Base-by-base conservation (phyloP, 2,329 filamentous ascomycete species). In the Pseudopyricularia cyperi region DNA sequence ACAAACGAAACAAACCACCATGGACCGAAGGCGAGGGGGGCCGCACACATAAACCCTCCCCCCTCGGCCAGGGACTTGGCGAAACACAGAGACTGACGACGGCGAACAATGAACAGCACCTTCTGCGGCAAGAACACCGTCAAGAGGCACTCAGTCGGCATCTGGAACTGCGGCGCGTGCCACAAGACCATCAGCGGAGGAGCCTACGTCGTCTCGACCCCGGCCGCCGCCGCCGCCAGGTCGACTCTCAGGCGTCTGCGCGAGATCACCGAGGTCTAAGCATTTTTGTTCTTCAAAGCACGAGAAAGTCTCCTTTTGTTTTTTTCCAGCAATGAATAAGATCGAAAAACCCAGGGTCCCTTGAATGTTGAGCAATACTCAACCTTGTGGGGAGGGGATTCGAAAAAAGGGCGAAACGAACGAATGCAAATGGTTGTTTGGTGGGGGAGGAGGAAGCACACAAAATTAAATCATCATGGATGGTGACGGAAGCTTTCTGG, bases 181-280 rank as follows among this genome's bases (percentile, higher is more conserved):
- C 28, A 49, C 30, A 52, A 52, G 51, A 52, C 51, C 46, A 48
- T 52, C 46, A 42, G 33, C 26, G 51, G 51, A 24, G 51, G 51
- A 35, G 51, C 51, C 51, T 52, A 52, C 46, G 46, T 49, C 17
- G 51, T 49, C 14, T 30, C 51, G 33, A 52, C 51, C 46, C 51
- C 51, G 15, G 51, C 51, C 28, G 51, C 51, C 17, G 35, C 51
- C 12, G 44, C 51, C 28, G 51, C 51, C 46, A 46, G 51, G 14
- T 52, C 51, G 46, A 52, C 51, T 46, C 34, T 52, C 33, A 48
- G 51, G 34, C 51, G 51, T 42, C 46, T 52, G 51, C 51, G 51
- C 19, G 51, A 52, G 46, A 51, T 51, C 33, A 30, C 50, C 50
- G 50, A 51, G 11, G 50, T 51, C 26, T 51, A 51, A 46, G n/a